Conservation (phyloP, 140 eudicot genomes). For the Senecio squalidus region DNA sequence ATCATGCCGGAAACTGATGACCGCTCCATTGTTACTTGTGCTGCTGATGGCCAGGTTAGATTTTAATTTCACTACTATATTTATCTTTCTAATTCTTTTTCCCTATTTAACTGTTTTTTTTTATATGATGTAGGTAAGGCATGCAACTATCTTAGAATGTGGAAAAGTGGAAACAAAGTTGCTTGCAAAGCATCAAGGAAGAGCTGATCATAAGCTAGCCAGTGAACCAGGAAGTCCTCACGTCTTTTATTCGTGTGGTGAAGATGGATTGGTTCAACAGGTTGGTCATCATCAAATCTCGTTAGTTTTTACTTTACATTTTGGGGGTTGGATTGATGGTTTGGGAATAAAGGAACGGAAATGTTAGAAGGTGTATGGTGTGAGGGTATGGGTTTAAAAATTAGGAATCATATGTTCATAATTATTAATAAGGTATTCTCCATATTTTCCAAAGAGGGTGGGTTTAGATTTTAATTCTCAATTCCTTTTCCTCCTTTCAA, state of each 20-base stretch:
- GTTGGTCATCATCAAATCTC: conserved; percentile 32
- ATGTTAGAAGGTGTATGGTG: too few species aligned
- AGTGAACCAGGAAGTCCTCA: conserved; percentile 76
- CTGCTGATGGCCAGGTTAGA: conserved; percentile 72
- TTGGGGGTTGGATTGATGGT: too few species aligned
- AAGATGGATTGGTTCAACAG: conserved; percentile 77
- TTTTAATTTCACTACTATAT: neutral
- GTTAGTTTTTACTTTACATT: neutral
- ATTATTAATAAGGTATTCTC: too few species aligned
- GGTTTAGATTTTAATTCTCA: too few species aligned
- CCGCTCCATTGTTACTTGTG: conserved; percentile 70
- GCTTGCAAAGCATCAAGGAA: conserved; percentile 53
- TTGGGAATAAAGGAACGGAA: too few species aligned
- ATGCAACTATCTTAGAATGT: conserved; percentile 49
- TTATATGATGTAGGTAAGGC: conserved; percentile 49
- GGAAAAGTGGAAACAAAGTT: conserved; percentile 56
- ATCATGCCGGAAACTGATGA: too few species aligned
- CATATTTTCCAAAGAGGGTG: too few species aligned
- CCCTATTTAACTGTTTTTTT: neutral
- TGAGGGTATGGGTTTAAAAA: too few species aligned
- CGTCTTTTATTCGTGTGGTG: conserved; percentile 67
- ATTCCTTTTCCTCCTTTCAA: too few species aligned
- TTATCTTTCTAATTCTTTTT: neutral
- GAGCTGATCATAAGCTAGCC: conserved; percentile 72
- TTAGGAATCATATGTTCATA: too few species aligned